Evolutionary conservation across 768 basidiomycete genomes (phyloP), one percentile per base, ranked within the genome.

Genomic region (Kwoniella dejecticola): DNA sequence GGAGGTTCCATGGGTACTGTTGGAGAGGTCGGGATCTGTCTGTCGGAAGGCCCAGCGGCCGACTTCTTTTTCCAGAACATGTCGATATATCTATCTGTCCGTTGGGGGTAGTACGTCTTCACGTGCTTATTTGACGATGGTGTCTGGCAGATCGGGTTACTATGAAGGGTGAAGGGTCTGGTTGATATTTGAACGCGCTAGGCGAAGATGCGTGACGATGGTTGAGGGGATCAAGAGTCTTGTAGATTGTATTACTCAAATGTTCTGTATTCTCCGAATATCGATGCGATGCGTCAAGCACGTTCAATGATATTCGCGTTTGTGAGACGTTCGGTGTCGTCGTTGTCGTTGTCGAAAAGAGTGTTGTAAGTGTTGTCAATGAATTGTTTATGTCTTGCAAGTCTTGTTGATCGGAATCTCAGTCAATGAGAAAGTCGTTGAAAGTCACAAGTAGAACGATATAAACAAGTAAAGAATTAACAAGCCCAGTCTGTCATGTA

Each of bases 61-160:
- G 64, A 40, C 21, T 66, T 66, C 30, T 56, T 54, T 31, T 46
- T 40, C 64, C 64, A 66, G 38, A 66, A 66, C 64, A 66, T 66
- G 57, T 59, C 58, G 64, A 53, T 36, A n/a, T 64, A 49, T 30
- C 60, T 36, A 54, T 53, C 30, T 10, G 29, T 24, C 24, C 50
- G 36, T 48, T 30, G 11, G 48, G 38, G 21, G 36, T 23, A 30
- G n/a, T n/a, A n/a, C n/a, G n/a, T n/a, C n/a, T n/a, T n/a, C n/a
- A n/a, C n/a, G n/a, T n/a, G n/a, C n/a, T n/a, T n/a, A n/a, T n/a
- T n/a, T n/a, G n/a, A n/a, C n/a, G n/a, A n/a, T n/a, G n/a, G n/a
- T n/a, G n/a, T n/a, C n/a, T n/a, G n/a, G n/a, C n/a, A n/a, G n/a
- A n/a, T n/a, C n/a, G n/a, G n/a, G n/a, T n/a, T n/a, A n/a, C n/a